phyloP scores from a whole-genome alignment of 768 basidiomycete species.

The Collybia nuda region DNA sequence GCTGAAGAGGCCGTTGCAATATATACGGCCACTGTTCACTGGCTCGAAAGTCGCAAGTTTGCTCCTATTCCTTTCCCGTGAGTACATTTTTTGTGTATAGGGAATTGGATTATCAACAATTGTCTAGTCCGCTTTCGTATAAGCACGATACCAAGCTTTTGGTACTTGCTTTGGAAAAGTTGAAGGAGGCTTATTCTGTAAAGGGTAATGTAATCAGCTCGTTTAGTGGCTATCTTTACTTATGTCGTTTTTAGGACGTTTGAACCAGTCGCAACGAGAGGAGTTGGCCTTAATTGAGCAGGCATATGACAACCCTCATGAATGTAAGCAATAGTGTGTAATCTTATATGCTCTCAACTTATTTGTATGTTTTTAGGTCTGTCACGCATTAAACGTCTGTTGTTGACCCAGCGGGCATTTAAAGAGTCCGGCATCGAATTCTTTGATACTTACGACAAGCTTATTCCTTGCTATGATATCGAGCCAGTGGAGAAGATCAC shows the following conservation, averaged over 20 bases:
- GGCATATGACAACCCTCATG: slow-evolving; percentile 99
- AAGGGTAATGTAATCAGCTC: slow-evolving; percentile 50
- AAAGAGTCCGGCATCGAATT: slow-evolving; percentile 98
- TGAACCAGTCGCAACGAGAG: slow-evolving; percentile 98
- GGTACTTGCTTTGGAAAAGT: slow-evolving; percentile 93
- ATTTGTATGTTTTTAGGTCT: slow-evolving; percentile 44
- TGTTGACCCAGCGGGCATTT: slow-evolving; percentile 97
- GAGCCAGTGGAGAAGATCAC: slow-evolving; percentile 99
- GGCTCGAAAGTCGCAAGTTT: slow-evolving; percentile 97
- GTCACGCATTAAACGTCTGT: slow-evolving; percentile 95
- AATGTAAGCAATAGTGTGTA: slow-evolving; percentile 54
- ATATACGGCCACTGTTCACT: slow-evolving; percentile 98
- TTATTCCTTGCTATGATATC: slow-evolving; percentile 98
- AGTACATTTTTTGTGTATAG: slow-evolving; percentile 21
- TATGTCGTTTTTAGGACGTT: slow-evolving; percentile 46
- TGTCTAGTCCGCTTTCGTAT: slow-evolving; percentile 82
- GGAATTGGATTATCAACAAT: neutral
- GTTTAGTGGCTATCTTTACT: neutral
- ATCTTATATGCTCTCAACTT: slow-evolving; percentile 1
- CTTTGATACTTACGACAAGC: slow-evolving; percentile 96
- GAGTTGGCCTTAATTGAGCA: slow-evolving; percentile 98
- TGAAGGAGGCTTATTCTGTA: slow-evolving; percentile 98
- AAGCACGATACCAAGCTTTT: slow-evolving; percentile 99
- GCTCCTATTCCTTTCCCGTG: slow-evolving; percentile 98
- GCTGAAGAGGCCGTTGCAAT: slow-evolving; percentile 99